These are phyloP conservation scores for Lactarius trivialis DNA, from an alignment of 768 basidiomycete species.

Conservation along the genomic window DNA sequence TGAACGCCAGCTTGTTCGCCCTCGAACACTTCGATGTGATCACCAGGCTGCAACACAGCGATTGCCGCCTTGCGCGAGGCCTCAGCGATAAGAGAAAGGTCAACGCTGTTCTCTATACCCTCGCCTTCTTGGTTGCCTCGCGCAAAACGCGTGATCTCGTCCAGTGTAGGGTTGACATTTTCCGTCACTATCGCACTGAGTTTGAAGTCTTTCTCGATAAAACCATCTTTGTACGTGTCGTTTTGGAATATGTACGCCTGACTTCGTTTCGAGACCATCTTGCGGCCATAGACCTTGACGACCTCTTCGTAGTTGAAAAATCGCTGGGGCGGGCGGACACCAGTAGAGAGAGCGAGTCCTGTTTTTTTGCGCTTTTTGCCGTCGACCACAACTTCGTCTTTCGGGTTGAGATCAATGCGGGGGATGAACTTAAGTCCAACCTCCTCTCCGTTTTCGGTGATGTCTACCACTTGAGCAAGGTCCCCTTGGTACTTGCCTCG, in stretches of 20 bases:
- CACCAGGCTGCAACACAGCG: slow-evolving; percentile 92
- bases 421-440: slow-evolving; percentile 92
- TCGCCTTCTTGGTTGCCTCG: slow-evolving; percentile 66
- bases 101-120: slow-evolving; percentile 57
- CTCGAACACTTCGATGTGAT: slow-evolving; percentile 95
- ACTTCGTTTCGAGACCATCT: slow-evolving; percentile 66
- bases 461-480: slow-evolving; percentile 90
- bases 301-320: slow-evolving; percentile 95
- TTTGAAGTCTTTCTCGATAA: slow-evolving; percentile 94
- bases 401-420: slow-evolving; percentile 93
- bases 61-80: slow-evolving; percentile 89
- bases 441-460: slow-evolving; percentile 89
- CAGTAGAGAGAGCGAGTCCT: slow-evolving; percentile 37
- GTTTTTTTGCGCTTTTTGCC: slow-evolving; percentile 76
- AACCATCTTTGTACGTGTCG: slow-evolving; percentile 92
- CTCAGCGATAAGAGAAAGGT: slow-evolving; percentile 87
- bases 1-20: slow-evolving; percentile 93
- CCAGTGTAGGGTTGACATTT: slow-evolving; percentile 90
- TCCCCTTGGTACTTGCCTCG: slow-evolving; percentile 93
- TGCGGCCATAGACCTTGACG: slow-evolving; percentile 74
- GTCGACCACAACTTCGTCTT: slow-evolving; percentile 63
- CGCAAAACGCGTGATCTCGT: slow-evolving; percentile 91
- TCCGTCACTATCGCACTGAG: slow-evolving; percentile 71
- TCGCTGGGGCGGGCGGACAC: slow-evolving; percentile 81
- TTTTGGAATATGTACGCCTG: slow-evolving; percentile 81